Base-by-base conservation (phyloP, 1,139 yeast genomes). In the Pichia sp. region DNA sequence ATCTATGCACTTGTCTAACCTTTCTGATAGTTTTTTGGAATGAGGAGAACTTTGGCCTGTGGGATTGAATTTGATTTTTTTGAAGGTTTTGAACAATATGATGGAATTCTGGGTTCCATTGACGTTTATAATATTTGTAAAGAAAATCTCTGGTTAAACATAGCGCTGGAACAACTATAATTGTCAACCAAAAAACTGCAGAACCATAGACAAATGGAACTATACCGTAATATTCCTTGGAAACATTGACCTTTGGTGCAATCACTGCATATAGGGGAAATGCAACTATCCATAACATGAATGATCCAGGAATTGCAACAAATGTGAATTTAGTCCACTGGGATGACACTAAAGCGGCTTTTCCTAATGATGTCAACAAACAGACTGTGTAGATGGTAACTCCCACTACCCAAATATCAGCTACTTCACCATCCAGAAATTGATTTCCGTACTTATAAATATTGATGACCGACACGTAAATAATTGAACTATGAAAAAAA, bases 81-180 rank as follows among this genome's bases (percentile, higher is more conserved):
- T 94, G 99, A 61, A 92, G 87, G 64, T 88, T 97, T 66, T 94
- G 98, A 33, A 90, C 96, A 58, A 84, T 81, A 65, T 94, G 99
- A 63, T 94, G 94, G 48, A 86, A 75, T 60, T 88, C 95, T 4
- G 98, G 98, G 49, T 73, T 75, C 68, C 86, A 85, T 74, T 86
- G 85, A 62, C 98, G 79, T 64, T 85, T 87, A 67, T 84, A 88
- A 62, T 84, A 94, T 62, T 92, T 94, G 97, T 97, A 94, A 0
- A 86, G 75, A 56, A 92, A 75, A 62, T 94, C 99, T 56, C 99
- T 76, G 44, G 85, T 56, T 48, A 94, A 71, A 56, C 97, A 90
- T 52, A 88, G 69, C 3, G 73, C 64, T 0, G 97, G 85, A 7
- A 92, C 71, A 1, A 90, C 80, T 43, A 92, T 70, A 4, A 81